Percentiles rank a stretch among this genome's conserved stretches.
phyloP scores from a whole-genome alignment of 805 yeast species.

The Candida ponderosae region DNA sequence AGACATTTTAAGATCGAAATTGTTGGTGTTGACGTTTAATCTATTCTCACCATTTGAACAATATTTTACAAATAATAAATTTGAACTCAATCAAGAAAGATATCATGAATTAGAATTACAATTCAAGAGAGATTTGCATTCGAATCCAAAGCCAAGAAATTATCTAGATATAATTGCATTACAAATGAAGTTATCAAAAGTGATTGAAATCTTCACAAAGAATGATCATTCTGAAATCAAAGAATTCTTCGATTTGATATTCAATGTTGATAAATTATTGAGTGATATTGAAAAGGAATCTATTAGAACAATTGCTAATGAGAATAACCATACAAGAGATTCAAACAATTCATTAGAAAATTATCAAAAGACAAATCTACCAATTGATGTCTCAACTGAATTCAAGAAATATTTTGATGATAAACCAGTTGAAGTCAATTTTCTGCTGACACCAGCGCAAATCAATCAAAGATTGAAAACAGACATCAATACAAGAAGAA shows the following conservation, averaged over 20 bases:
- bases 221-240: no score
- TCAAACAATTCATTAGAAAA: constrained; percentile 2
- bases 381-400: constrained; percentile 5
- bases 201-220: no score
- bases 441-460: constrained; percentile 6
- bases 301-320: no score
- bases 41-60: constrained; percentile 8
- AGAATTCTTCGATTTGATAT: no score
- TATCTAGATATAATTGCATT: no score
- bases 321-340: background rate
- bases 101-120: constrained; percentile 2
- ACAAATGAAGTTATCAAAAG: background rate
- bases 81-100: constrained; percentile 9
- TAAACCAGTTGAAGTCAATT: constrained; percentile 11
- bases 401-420: constrained; percentile 6
- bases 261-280: background rate
- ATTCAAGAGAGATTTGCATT: background rate
- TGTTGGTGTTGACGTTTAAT: constrained; percentile 8
- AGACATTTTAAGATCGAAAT: constrained; percentile 11
- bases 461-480: constrained; percentile 10
- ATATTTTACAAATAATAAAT: constrained; percentile 9
- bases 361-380: constrained; percentile 4
- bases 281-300: background rate
- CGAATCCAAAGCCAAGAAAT: no score
- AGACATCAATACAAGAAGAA: constrained; percentile 2